Conservation (phyloP, 495 filamentous ascomycete species). For the Penicillium ucsense region DNA sequence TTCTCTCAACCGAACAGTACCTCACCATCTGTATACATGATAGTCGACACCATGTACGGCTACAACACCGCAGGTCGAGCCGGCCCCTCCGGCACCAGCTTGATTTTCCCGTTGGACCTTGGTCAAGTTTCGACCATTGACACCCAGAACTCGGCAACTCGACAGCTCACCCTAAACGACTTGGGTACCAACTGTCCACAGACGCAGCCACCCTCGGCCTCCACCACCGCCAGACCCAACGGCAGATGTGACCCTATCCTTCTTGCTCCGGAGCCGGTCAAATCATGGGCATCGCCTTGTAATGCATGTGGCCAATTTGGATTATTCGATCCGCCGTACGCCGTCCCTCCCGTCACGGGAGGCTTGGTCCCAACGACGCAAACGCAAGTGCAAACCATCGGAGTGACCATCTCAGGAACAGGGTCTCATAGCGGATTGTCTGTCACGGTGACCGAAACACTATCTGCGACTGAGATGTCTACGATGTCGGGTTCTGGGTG, state of each 20-base stretch:
- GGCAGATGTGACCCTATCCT: slow-evolving; percentile 12
- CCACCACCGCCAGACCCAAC: slow-evolving; percentile 7
- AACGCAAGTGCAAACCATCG: no score
- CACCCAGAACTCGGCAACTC: slow-evolving; percentile 5
- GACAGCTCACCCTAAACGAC: slow-evolving; percentile 10
- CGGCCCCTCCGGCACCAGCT: slow-evolving; percentile 12
- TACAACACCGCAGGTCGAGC: slow-evolving; percentile 11
- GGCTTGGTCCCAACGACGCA: slow-evolving; percentile 6
- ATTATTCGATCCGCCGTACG: slow-evolving; percentile 15
- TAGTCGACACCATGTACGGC: slow-evolving; percentile 10
- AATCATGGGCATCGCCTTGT: slow-evolving; percentile 14
- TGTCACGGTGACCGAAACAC: no score
- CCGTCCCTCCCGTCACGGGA: slow-evolving; percentile 8
- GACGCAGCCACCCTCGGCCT: slow-evolving; percentile 6
- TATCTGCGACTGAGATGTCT: no score
- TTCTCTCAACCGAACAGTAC: slow-evolving; percentile 1
- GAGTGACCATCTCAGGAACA: no score
- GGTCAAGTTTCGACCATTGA: slow-evolving; percentile 11
- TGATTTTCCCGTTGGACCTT: slow-evolving; percentile 11
- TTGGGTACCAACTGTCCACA: slow-evolving; percentile 14
- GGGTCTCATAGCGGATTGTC: no score
- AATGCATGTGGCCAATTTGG: slow-evolving; percentile 13
- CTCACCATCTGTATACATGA: slow-evolving; percentile 15
- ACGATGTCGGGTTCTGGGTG: no score
- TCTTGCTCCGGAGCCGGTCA: slow-evolving; percentile 9